Base-by-base conservation (phyloP, 2,329 filamentous ascomycete genomes). In the Stemphylium vesicarium region DNA sequence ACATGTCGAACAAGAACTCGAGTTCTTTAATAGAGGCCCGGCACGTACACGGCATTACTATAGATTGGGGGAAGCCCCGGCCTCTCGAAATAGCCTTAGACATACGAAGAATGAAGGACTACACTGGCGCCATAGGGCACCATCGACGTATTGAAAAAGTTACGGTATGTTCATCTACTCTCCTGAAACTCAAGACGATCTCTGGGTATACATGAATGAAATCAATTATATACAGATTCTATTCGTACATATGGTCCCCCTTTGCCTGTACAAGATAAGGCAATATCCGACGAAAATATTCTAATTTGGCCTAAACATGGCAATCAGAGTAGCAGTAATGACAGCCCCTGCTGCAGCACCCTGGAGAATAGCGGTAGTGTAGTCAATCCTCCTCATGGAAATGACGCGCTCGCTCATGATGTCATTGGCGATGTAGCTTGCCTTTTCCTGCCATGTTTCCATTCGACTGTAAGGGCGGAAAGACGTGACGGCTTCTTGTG, bases 301-400 rank as follows among this genome's bases (percentile, higher is more conserved):
- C 65, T 48, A 69, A n/a, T 56, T 61, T 22, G 63, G 57, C 38
- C 57, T 59, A 26, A 71, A 16, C 37, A 72, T 59, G 2, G 60
- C 65, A 20, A 73, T 64, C 7, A 70, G 50, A 13, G 64, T 64
- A 26, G 66, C 70, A 10, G 71, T 64, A n/a, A 73, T 69, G 38
- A 73, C 56, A 4, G 70, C 72, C 32, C 80, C 79, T 11, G 75
- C 75, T 6, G 78, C 77, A 42, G 77, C 78, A 32, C 78, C 75
- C 55, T 79, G 74, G n/a, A 80, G 59, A 4, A 79, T 72, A 15
- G 75, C 72, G n/a, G 74, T 74, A 2, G 80, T 81, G 36, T 79
- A 69, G 46, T 81, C 80, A 41, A 80, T 72, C 53, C 77, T 75
- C 35, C 77, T 76, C 42, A 82, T 71, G 13, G 77, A 76, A 44